Evolutionary conservation across 225 moss, liverwort and hornwort genomes (phyloP).

Genomic region (Marchantia paleacea): DNA sequence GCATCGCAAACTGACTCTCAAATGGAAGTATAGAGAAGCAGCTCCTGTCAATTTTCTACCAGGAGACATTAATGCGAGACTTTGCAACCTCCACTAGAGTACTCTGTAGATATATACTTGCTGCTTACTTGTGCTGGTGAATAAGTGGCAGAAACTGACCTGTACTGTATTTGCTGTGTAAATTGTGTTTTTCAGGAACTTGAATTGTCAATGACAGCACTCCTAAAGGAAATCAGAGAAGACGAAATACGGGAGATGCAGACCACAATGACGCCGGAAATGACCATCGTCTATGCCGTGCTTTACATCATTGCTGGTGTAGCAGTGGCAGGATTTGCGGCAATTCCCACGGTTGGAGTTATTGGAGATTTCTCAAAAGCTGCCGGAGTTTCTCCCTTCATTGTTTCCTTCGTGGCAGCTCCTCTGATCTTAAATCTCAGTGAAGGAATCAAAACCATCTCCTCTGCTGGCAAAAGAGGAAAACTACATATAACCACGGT

Average conservation of each 20-base stretch:
- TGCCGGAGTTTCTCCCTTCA: slow-evolving; percentile 59
- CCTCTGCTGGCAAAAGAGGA: slow-evolving; percentile 53
- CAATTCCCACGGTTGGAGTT: slow-evolving; percentile 58
- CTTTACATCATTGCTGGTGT: slow-evolving; percentile 45
- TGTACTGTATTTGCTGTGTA: background rate
- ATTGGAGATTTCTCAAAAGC: slow-evolving; percentile 54
- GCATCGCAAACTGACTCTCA: too few relatives aligned
- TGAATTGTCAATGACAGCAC: background rate
- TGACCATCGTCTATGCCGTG: slow-evolving; percentile 17
- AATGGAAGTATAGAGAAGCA: too few relatives aligned
- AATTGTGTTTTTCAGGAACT: background rate
- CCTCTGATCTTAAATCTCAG: slow-evolving; percentile 64
- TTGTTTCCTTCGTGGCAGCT: slow-evolving; percentile 66
- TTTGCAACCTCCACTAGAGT: background rate
- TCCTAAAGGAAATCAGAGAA: background rate
- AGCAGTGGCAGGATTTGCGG: slow-evolving; percentile 48
- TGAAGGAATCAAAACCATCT: slow-evolving; percentile 57
- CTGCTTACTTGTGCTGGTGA: background rate
- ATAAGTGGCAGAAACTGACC: background rate
- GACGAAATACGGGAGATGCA: background rate
- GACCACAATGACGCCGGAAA: background rate
- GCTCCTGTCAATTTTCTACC: too few relatives aligned
- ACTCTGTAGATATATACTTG: background rate
- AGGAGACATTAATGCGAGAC: too few relatives aligned
- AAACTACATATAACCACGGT: slow-evolving; percentile 63